phyloP scores from a whole-genome alignment of 306 rosid genomes.

The Medicago arabica region DNA sequence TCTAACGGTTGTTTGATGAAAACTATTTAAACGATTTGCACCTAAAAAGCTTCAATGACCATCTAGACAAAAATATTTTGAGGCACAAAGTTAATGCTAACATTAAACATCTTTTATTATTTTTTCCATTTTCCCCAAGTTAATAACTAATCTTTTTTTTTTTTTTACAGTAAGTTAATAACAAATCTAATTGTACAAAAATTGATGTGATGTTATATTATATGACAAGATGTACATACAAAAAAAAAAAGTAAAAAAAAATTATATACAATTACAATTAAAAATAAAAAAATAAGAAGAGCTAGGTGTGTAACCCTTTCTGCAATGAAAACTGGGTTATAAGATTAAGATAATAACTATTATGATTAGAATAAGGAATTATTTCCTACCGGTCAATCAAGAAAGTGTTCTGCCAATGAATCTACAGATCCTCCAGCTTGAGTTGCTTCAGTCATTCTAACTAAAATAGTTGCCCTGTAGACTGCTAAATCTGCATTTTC shows the following conservation, averaged over 20 bases:
- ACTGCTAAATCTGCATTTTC: constrained; percentile 73
- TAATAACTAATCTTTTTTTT: constrained; percentile 36
- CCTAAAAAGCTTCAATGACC: not conserved
- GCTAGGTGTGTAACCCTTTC: constrained; percentile 33
- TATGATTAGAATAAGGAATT: constrained; percentile 41
- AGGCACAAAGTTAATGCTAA: not conserved
- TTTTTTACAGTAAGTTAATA: too few species aligned
- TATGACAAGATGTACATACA: constrained; percentile 68
- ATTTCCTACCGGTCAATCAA: constrained; percentile 53
- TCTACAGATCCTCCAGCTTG: constrained; percentile 47
- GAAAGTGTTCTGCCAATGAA: constrained; percentile 52
- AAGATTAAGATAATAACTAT: constrained; percentile 19
- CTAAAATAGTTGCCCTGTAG: constrained; percentile 63
- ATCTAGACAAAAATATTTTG: not conserved
- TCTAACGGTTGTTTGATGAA: not conserved
- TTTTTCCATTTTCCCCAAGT: constrained; percentile 14
- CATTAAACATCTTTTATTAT: constrained; percentile 37
- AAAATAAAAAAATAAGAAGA: constrained; percentile 16
- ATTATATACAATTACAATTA: constrained; percentile 61
- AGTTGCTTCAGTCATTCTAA: constrained; percentile 70
- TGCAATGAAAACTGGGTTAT: constrained; percentile 35
- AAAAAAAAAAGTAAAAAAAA: constrained; percentile 38
- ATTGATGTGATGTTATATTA: constrained; percentile 52
- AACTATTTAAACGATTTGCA: not conserved
- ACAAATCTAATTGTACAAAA: constrained; percentile 49